Conservation (phyloP, 768 basidiomycete species). For the Flagelloscypha sp. region DNA sequence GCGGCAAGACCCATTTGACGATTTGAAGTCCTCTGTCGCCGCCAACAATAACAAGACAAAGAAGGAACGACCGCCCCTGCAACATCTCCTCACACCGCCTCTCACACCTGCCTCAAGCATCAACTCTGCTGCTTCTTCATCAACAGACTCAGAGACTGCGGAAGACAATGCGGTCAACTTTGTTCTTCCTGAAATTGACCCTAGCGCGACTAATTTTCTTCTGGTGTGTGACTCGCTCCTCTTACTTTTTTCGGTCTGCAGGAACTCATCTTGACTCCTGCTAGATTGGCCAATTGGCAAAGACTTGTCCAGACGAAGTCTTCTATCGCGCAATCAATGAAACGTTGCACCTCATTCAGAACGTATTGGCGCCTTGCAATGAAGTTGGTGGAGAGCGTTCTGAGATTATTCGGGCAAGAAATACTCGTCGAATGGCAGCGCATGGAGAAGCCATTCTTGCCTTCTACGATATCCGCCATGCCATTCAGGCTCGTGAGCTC, state of each 20-base stretch:
- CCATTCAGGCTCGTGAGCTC: slow-evolving; percentile 33
- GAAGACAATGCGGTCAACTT: slow-evolving; percentile 11
- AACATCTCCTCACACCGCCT: slow-evolving; percentile 53
- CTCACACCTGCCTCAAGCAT: slow-evolving; percentile 60
- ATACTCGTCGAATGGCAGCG: background rate
- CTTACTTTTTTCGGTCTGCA: slow-evolving; percentile 1
- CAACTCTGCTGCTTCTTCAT: slow-evolving; percentile 24
- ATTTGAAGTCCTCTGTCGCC: no score
- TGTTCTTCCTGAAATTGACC: slow-evolving; percentile 24
- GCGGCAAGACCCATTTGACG: background rate
- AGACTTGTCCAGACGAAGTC: slow-evolving; percentile 24
- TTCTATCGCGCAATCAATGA: no score
- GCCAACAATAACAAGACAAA: background rate
- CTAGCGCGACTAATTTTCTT: slow-evolving; percentile 26
- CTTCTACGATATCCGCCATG: slow-evolving; percentile 53
- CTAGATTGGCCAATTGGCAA: slow-evolving; percentile 29
- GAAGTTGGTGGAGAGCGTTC: no score
- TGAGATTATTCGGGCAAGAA: background rate
- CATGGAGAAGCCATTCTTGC: slow-evolving; percentile 46
- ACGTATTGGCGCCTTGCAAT: no score
- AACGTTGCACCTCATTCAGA: no score
- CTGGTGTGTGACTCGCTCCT: slow-evolving; percentile 18
- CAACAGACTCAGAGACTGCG: slow-evolving; percentile 17
- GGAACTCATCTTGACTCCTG: slow-evolving; percentile 11
- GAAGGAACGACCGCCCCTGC: slow-evolving; percentile 11